A percentile compares a stretch with the other conserved stretches of the same genome.
Conservation (phyloP, 2,329 filamentous ascomycete genomes). For the Phoma sp. region DNA sequence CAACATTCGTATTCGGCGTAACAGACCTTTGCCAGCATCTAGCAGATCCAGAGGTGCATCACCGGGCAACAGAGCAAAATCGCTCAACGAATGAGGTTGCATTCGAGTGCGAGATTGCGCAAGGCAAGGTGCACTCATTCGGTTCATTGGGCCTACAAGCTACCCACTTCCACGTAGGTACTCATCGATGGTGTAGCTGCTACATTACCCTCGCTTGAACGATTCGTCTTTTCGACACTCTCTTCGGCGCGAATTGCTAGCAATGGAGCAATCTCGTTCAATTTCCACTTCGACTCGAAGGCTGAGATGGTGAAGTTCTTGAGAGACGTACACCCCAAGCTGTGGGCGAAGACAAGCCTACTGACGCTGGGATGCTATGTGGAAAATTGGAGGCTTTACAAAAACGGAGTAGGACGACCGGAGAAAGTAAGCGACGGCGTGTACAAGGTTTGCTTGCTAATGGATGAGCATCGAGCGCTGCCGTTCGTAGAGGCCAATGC, state of each 20-base stretch:
- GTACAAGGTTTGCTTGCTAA: slow-evolving; percentile 27
- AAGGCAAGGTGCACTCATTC: slow-evolving; percentile 41
- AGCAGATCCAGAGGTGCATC: slow-evolving; percentile 21
- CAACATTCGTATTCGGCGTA: slow-evolving; percentile 46
- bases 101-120: slow-evolving; percentile 45
- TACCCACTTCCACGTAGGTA: slow-evolving; percentile 27
- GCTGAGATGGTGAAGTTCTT: slow-evolving; percentile 50
- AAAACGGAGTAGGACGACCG: background rate
- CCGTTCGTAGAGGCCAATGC: slow-evolving; percentile 26
- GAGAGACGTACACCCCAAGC: slow-evolving; percentile 37
- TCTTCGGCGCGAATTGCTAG: slow-evolving; percentile 43
- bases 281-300: slow-evolving; percentile 55
- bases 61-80: slow-evolving; percentile 21
- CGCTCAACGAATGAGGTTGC: slow-evolving; percentile 40
- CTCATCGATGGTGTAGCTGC: slow-evolving; percentile 49
- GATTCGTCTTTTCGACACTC: slow-evolving; percentile 56
- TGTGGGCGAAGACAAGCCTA: slow-evolving; percentile 37
- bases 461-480: slow-evolving; percentile 28
- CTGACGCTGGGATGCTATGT: slow-evolving; percentile 35
- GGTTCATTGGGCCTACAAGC: background rate
- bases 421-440: slow-evolving; percentile 16
- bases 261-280: slow-evolving; percentile 42
- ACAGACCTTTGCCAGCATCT: slow-evolving; percentile 52
- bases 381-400: slow-evolving; percentile 30
- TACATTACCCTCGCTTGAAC: slow-evolving; percentile 46